Evolutionary conservation across 345 rosid genomes (phyloP), one percentile per base, ranked within the genome.

Genomic region (Dipteronia dyeriana): DNA sequence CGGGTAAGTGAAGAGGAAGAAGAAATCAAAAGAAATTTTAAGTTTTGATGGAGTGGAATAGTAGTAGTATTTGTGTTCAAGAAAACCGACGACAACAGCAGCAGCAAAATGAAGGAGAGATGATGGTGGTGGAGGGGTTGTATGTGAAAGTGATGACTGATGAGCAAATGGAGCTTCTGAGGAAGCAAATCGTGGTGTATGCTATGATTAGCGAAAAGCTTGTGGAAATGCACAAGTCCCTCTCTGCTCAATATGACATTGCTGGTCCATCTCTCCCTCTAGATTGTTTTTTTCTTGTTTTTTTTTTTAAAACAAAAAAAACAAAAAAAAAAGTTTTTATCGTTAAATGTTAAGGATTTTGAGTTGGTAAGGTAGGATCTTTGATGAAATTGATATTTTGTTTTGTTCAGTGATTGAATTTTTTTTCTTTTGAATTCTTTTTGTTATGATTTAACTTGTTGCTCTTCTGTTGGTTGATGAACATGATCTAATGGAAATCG

Each of bases 101-200:
- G 12, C 77, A 75, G 39, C 38, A 66, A 2, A 31, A 16, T 17
- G 66, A 39, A 68, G 71, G 53, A 61, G 60, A 76, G 74, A 81
- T 81, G 84, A 77, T 75, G 81, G 41, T 63, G 77, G 64, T 70
- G 81, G 67, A 49, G n/a, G 81, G 51, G 23, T 57, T 73, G 76
- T 78, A 67, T 54, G 84, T 83, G 73, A 87, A 78, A 49, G 89
- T 89, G 78, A 90, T 93, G 91, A 93, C 91, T 13, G 94, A 94
- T 67, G 98, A 90, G 77, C 98, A 94, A 63, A 78, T 91, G 87
- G 97, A 90, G 86, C 71, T 80, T 38, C 81, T 88, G 56, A 82
- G 94, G 75, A 91, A 87, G 75, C 97, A 93, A 75, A 93, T 93
- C 76, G 85, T 89, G 62, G 84, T 87, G 20, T 93, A 88, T 65